A percentile compares a stretch with the other conserved stretches of the same genome.
phyloP scores from a whole-genome alignment of 208 protist species.

The Acanthamoeba culbertsoni region DNA sequence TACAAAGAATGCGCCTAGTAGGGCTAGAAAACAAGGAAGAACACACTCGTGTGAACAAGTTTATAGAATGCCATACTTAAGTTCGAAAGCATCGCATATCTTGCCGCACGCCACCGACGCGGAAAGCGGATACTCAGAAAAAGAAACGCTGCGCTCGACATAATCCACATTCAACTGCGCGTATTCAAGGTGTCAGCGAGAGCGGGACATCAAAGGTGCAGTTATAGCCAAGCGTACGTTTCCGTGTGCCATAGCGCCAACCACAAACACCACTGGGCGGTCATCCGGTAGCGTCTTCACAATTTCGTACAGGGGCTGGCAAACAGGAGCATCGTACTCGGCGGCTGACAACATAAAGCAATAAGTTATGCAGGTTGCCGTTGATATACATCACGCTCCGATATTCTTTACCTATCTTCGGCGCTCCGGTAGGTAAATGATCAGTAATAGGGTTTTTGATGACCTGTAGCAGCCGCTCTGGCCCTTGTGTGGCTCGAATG shows the following conservation, averaged over 20 bases:
- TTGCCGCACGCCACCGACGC: slow-evolving; percentile 67
- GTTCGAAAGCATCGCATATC: slow-evolving; percentile 57
- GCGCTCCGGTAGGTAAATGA: slow-evolving; percentile 89
- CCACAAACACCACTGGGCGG: slow-evolving; percentile 83
- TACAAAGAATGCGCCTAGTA: too few species aligned
- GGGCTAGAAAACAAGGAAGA: too few species aligned
- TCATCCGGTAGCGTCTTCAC: slow-evolving; percentile 49
- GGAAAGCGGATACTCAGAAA: slow-evolving; percentile 87
- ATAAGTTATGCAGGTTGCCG: too few species aligned
- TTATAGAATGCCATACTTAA: slow-evolving; percentile 61
- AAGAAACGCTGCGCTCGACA: slow-evolving; percentile 81
- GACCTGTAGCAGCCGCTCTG: slow-evolving; percentile 95
- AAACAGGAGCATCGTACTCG: background rate
- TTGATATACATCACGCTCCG: too few species aligned
- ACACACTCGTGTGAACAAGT: background rate
- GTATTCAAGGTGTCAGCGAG: background rate
- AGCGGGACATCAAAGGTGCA: background rate
- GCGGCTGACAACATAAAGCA: slow-evolving; percentile 55
- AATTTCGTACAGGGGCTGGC: slow-evolving; percentile 59
- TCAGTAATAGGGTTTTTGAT: slow-evolving; percentile 98
- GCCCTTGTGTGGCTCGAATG: slow-evolving; percentile 90
- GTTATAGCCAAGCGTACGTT: background rate
- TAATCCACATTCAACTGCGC: slow-evolving; percentile 80
- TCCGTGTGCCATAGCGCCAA: slow-evolving; percentile 88
- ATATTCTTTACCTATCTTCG: slow-evolving; percentile 57